phyloP scores from a whole-genome alignment of 164 flowering plant genomes.

The Hamamelis virginiana region DNA sequence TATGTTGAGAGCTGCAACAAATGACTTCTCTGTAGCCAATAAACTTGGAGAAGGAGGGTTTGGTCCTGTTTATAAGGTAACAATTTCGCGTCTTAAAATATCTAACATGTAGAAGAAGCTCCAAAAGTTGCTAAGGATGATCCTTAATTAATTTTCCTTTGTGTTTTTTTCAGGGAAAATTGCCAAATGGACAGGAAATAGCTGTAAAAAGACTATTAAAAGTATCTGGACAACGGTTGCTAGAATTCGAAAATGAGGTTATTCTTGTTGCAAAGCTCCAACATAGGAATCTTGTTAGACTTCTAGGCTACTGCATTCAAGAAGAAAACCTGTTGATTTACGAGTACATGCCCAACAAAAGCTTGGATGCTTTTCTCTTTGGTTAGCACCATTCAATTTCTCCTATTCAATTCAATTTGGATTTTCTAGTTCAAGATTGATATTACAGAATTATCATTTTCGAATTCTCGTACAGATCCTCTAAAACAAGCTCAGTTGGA shows the following conservation, averaged over 20 bases:
- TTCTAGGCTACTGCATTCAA: slow-evolving; percentile 12
- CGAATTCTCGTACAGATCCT: slow-evolving; percentile 11
- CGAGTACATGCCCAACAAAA: slow-evolving; percentile 18
- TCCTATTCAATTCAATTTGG: background rate
- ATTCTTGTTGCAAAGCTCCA: too few relatives aligned
- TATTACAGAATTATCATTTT: background rate
- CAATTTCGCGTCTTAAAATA: slow-evolving; percentile 12
- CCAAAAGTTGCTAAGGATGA: too few relatives aligned
- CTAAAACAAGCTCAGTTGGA: slow-evolving; percentile 9
- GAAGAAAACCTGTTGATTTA: slow-evolving; percentile 13
- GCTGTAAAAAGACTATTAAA: slow-evolving; percentile 26
- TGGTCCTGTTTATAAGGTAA: slow-evolving; percentile 33
- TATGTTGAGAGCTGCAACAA: slow-evolving; percentile 21
- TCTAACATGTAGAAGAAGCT: background rate
- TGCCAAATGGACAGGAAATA: too few relatives aligned
- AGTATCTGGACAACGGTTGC: slow-evolving; percentile 24
- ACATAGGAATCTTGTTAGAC: too few relatives aligned
- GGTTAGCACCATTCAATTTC: background rate
- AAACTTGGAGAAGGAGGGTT: slow-evolving; percentile 38
- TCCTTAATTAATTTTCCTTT: too few relatives aligned
- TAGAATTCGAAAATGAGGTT: too few relatives aligned
- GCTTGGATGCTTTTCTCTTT: slow-evolving; percentile 10
- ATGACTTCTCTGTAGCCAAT: slow-evolving; percentile 20
- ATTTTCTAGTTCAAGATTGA: background rate
- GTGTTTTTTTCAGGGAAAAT: too few relatives aligned